Base-by-base conservation (phyloP, 1,139 yeast genomes). In the Citeromyces hawaiiensis region DNA sequence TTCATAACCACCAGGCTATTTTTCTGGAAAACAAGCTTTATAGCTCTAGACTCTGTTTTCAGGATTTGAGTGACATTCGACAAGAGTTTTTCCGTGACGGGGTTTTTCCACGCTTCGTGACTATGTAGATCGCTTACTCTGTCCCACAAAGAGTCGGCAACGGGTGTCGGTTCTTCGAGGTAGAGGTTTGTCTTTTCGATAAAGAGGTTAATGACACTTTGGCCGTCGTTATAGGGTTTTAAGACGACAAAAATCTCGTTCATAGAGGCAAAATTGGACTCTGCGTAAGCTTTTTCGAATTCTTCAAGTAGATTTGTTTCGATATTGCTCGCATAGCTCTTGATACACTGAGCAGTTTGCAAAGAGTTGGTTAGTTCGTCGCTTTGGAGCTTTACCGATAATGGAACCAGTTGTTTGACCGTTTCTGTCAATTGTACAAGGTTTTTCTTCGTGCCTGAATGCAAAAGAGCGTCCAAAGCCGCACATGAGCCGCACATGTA, bases 221-320 rank as follows among this genome's bases (percentile, higher is more conserved):
- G 68, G 8, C 96, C 96, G 9, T 88, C 93, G 52, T 91, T 88
- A 60, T 79, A 88, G 44, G 78, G 85, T 40, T 78, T 71, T 40
- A 88, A 63, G n/a, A 87, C 73, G 39, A 73, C 74, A 1, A 96
- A 87, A 32, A 85, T 75, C 43, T 80, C 87, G 48, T 72, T 77
- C 83, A 91, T 79, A 40, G 73, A 73, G n/a, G 68, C 68, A 49
- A 78, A 70, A 47, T 80, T 82, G 32, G 77, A 80, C 7, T 72
- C 56, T 23, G 61, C 50, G 39, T 67, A 74, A 13, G 79, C 79
- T 23, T 64, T 60, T 48, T 72, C 76, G 48, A 81, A 82, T 37
- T 68, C 68, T 36, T 67, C 70, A 39, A 81, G 58, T 40, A 80
- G 61, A 36, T 74, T 71, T 38, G 71, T 69, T 54, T 88, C 97